Percentiles rank a stretch among this genome's conserved stretches.
phyloP scores from a whole-genome alignment of 768 basidiomycete species.

The Gelatoporia subvermispora region DNA sequence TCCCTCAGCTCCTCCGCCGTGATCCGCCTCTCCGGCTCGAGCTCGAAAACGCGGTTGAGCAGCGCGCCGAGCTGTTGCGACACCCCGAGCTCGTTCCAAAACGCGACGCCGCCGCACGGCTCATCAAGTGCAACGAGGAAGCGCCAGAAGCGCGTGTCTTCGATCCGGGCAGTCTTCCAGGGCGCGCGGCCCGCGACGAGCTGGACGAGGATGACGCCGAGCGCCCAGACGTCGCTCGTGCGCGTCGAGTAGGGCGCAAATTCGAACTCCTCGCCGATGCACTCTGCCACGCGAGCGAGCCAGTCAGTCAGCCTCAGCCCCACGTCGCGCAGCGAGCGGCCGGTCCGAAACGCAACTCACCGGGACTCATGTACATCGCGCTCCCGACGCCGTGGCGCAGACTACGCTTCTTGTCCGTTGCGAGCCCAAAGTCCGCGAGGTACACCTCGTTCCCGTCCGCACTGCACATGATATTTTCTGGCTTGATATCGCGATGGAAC shows the following conservation, averaged over 20 bases:
- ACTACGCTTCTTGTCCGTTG: conserved; percentile 4
- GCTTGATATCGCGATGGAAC: conserved; percentile 95
- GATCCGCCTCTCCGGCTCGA: conserved; percentile 59
- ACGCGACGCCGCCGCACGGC: conserved; percentile 34
- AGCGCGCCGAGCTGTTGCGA: conserved; percentile 41
- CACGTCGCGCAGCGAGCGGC: background rate
- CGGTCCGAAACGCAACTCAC: conserved; percentile 8
- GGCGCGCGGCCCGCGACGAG: conserved; percentile 43
- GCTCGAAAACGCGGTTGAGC: conserved; percentile 52
- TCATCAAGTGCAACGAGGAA: conserved; percentile 5
- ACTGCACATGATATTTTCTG: conserved; percentile 93
- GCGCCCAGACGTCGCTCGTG: conserved; percentile 24
- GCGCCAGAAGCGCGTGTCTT: conserved; percentile 6
- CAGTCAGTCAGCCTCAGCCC: background rate
- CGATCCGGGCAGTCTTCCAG: conserved; percentile 37
- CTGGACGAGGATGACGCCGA: conserved; percentile 44
- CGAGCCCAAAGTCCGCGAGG: conserved; percentile 34
- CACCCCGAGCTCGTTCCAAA: conserved; percentile 49
- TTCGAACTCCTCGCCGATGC: conserved; percentile 1
- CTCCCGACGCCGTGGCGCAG: conserved; percentile 7
- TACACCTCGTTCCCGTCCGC: conserved; percentile 82
- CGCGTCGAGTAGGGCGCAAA: conserved; percentile 21
- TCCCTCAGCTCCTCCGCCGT: conserved; percentile 55
- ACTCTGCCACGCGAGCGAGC: conserved; percentile 16
- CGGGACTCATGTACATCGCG: conserved; percentile 17